Percentiles rank a stretch among this genome's conserved stretches.
Conservation (phyloP, 306 rosid species). For the Inga laurina region DNA sequence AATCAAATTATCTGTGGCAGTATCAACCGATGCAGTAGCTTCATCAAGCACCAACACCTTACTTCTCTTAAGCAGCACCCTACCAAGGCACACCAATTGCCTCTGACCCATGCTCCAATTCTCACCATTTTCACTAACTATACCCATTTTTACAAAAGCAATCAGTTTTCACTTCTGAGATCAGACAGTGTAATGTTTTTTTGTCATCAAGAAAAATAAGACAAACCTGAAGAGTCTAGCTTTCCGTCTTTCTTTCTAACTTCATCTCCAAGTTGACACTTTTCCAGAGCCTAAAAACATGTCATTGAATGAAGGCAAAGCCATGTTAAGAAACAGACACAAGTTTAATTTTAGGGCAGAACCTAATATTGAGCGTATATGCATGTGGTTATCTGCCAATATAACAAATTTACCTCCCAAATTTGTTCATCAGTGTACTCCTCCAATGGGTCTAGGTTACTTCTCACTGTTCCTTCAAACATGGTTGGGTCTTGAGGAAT, state of each 20-base stretch:
- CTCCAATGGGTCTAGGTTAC: background rate
- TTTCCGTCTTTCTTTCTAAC: background rate
- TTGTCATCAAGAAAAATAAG: background rate
- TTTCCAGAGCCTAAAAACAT: background rate
- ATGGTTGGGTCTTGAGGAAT: background rate
- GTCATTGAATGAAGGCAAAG: background rate
- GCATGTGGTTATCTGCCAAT: background rate
- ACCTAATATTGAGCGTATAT: background rate
- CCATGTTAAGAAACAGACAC: background rate
- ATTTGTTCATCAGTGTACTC: background rate
- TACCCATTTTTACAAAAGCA: constrained; percentile 3
- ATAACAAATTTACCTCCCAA: background rate
- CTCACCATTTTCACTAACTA: constrained; percentile 58
- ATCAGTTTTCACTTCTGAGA: background rate
- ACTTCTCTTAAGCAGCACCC: constrained; percentile 81
- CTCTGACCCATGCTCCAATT: constrained; percentile 99
- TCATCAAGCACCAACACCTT: constrained; percentile 89
- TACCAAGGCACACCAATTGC: constrained; percentile 86
- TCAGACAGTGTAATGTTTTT: background rate
- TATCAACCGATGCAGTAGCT: constrained; percentile 91
- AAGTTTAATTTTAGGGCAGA: background rate
- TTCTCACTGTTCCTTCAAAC: background rate
- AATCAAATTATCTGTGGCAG: constrained; percentile 87
- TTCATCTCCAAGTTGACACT: background rate
- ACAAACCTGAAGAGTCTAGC: background rate